phyloP scores from a whole-genome alignment of 306 rosid species.

The Luffa acutangula region DNA sequence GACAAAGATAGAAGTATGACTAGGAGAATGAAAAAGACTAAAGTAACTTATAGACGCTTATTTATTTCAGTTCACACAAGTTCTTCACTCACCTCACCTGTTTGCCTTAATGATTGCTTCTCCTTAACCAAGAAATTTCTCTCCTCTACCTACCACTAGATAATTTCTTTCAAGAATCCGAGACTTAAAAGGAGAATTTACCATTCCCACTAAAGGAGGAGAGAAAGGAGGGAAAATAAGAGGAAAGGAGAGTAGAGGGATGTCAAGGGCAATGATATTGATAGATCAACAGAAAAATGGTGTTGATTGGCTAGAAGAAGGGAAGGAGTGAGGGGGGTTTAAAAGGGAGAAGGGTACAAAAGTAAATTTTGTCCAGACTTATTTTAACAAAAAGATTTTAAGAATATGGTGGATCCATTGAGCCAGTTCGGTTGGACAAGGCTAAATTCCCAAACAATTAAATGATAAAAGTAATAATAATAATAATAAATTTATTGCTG shows the following conservation, averaged over 20 bases:
- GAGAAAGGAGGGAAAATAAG: neutral
- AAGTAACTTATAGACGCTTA: neutral
- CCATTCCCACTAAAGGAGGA: neutral
- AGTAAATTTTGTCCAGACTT: neutral
- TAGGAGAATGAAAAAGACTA: neutral
- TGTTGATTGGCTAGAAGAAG: neutral
- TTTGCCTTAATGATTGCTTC: neutral
- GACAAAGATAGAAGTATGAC: neutral
- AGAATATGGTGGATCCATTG: neutral
- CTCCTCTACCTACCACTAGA: neutral
- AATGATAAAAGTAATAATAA: neutral
- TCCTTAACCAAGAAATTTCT: neutral
- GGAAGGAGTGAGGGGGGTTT: neutral
- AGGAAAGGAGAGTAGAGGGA: neutral
- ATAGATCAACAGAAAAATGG: neutral
- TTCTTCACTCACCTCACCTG: neutral
- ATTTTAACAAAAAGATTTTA: neutral
- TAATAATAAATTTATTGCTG: neutral
- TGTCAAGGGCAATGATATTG: neutral
- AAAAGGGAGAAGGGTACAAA: neutral
- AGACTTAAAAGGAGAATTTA: neutral
- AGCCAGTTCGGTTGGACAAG: neutral
- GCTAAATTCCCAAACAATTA: neutral
- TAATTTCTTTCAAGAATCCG: neutral
- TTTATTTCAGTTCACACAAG: neutral